These are phyloP conservation scores for Naematelia aurantialba DNA, from an alignment of 768 basidiomycete species.

Conservation along the genomic window DNA sequence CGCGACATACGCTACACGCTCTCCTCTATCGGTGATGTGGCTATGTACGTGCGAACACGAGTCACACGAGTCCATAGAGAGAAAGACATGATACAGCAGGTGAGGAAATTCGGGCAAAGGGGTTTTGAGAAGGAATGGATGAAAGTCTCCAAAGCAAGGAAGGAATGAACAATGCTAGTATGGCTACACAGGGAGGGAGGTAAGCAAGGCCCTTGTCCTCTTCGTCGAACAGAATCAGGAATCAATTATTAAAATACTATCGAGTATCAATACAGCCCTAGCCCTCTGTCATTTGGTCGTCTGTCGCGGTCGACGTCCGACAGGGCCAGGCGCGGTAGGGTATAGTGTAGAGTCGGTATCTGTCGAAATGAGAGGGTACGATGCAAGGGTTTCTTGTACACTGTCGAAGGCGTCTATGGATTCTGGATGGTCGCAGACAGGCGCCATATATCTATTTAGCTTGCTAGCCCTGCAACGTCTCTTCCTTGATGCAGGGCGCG, in stretches of 20 bases:
- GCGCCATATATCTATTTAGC: too few species aligned
- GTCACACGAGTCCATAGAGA: neutral
- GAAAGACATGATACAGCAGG: too few species aligned
- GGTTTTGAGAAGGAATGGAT: neutral
- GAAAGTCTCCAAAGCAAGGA: too few species aligned
- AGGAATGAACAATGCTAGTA: neutral
- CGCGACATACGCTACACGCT: neutral
- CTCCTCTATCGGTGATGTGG: neutral
- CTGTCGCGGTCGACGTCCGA: too few species aligned
- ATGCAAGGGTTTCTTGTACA: neutral
- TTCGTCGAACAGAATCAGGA: neutral
- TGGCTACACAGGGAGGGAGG: neutral
- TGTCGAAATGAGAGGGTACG: too few species aligned
- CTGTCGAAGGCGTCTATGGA: neutral
- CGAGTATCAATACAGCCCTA: neutral
- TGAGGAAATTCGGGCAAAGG: too few species aligned
- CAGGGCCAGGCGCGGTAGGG: too few species aligned
- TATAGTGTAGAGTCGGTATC: too few species aligned
- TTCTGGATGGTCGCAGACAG: neutral
- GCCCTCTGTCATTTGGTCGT: too few species aligned
- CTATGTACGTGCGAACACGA: neutral
- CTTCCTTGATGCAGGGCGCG: too few species aligned
- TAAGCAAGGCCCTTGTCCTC: neutral
- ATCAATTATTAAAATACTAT: neutral
- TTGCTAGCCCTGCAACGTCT: neutral